Base-by-base conservation (phyloP, 2,329 filamentous ascomycete species). In the Aschersonia sp. region DNA sequence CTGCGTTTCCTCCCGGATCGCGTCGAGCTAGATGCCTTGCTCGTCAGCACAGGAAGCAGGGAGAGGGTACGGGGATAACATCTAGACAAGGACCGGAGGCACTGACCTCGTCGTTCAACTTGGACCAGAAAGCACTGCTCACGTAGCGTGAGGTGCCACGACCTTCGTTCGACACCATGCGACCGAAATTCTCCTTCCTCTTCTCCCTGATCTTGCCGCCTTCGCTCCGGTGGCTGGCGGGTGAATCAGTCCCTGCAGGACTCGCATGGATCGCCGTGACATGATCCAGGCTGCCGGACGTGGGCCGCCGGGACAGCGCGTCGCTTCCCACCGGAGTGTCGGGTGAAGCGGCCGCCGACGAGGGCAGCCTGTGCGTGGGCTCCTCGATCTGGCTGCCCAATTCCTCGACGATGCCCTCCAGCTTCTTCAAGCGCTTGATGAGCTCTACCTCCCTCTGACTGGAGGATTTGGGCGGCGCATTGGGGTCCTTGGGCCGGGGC, bases 61-160 rank as follows among this genome's bases (percentile, higher is more conserved):
- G 11, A 9, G 14, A 41, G 9, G 42, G 30, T 22, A 22, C 22
- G 22, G 22, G 3, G 22, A 3, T 22, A 22, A 43, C 42, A 43
- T 4, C 4, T 11, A 30, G 42, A 43, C 4, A 43, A 4, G 29
- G 29, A n/a, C 8, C 8, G n/a, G 42, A 30, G 42, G 29, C 10
- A 31, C 66, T 47, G 62, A 82, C 80, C 71, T 88, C 83, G 47
- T 87, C 84, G 50, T 81, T 84, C 46, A 89, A 70, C 51, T 77
- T 84, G 22, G 82, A 77, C 83, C 83, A 87, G 56, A 88, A 86
- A 6, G 77, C 81, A 59, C 79, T 85, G 65, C 82, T 86, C 54
- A 89, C 77, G 59, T 88, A 89, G 58, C 82, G 70, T 48, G 77
- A 80, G 45, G 77, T 82, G 50, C 76, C 77, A 40, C 80, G 81